Evolutionary conservation across 2,329 filamentous ascomycete genomes (phyloP), one percentile per base, ranked within the genome.

Genomic region (Trichophyton benhamiae): DNA sequence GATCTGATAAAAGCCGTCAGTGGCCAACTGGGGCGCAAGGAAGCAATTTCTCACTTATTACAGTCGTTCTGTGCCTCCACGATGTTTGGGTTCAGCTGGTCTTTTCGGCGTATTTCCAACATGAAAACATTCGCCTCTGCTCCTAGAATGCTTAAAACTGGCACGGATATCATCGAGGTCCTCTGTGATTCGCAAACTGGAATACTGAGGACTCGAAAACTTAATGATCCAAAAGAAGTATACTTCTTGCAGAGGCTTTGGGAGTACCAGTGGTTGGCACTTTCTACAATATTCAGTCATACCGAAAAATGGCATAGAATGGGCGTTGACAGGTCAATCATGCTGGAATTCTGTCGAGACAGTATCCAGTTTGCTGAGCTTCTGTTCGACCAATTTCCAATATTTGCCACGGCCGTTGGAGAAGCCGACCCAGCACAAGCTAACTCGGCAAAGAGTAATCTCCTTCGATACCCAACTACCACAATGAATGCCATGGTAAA

Each of bases 341-440:
- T 99, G 89, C 87, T 91, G 68, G 86, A 96, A 62, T 96, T 97
- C 69, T 96, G 91, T 70, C 86, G 94, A 66, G 90, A 96, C 70
- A 88, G 89, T 13, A 99, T 99, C 83, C 90, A 97, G 68, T 88
- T 96, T 69, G 91, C 92, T 0, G 89, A 95, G 69, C 82, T 83
- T 41, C 80, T 96, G 1, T 88, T 97, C 69, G 86, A 89, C 46
- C 86, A 96, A 67, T 94, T 95, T 71, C 86, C 85, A 58, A 82
- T 96, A 62, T 85, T 99, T 65, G 84, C 89, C 1, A 87, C 86
- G 53, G 87, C 88, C 11, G 73, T 91, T 61, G 76, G 76, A 44
- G 76, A 77, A 59, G 75, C 76, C 25, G 75, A 77, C 60, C 71
- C 70, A 7, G 71, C 68, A 11, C 73, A 73, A 63, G 69, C 68